These are phyloP conservation scores for Colletotrichum tamarilloi DNA, from an alignment of 2,329 filamentous ascomycete genomes.

Conservation along the genomic window DNA sequence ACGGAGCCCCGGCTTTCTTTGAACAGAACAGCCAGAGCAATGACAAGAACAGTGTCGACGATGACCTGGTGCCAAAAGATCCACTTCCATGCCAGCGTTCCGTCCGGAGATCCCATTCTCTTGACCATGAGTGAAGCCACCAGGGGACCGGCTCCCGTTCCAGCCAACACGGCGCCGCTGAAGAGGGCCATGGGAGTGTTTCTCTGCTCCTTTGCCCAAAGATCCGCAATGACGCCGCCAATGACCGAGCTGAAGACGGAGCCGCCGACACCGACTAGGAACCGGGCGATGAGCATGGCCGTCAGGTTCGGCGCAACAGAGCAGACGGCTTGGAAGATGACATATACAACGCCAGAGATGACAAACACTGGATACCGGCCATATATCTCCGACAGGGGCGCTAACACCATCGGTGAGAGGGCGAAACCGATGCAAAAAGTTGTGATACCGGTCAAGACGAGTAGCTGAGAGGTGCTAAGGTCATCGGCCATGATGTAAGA, in stretches of 20 bases:
- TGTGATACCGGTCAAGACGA: conserved; percentile 80
- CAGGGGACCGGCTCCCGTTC: conserved; percentile 83
- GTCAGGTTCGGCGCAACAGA: conserved; percentile 76
- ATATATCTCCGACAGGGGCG: conserved; percentile 89
- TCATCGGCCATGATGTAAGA: conserved; percentile 72
- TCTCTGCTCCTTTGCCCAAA: conserved; percentile 81
- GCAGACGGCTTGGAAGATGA: conserved; percentile 77
- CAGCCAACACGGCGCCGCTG: conserved; percentile 80
- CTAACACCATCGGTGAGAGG: conserved; percentile 86
- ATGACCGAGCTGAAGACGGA: conserved; percentile 89
- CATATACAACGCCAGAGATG: conserved; percentile 76
- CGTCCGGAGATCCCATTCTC: conserved; percentile 55
- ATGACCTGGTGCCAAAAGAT: conserved; percentile 90
- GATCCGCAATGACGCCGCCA: conserved; percentile 89
- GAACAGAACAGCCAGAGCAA: conserved; percentile 76
- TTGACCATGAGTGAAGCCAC: conserved; percentile 77
- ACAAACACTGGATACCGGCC: conserved; percentile 87
- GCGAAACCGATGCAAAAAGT: conserved; percentile 85
- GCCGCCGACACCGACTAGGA: conserved; percentile 81
- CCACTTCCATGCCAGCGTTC: conserved; percentile 72
- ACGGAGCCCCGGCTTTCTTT: conserved; percentile 86
- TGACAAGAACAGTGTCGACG: conserved; percentile 70
- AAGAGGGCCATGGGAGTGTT: conserved; percentile 94
- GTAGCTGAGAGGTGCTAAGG: conserved; percentile 73
- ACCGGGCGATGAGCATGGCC: conserved; percentile 80